Evolutionary conservation across 1,284 basidiomycete species (phyloP), one percentile per base, ranked within the genome.

Genomic region (Ceraceosorus guamensis): DNA sequence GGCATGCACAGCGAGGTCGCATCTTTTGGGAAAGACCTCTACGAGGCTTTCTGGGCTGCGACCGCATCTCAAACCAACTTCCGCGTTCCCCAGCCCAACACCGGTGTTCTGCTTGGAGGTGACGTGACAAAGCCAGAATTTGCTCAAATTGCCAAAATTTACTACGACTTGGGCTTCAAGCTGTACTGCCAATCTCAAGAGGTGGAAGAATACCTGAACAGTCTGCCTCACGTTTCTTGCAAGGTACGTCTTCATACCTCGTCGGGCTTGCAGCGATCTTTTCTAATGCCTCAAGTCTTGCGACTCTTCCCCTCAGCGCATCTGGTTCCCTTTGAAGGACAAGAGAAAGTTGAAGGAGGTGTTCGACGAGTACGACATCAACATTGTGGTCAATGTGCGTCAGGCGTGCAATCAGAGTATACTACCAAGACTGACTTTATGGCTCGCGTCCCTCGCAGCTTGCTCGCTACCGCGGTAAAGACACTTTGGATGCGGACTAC

Each of bases 1-100:
- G 95, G 91, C 93, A 0, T 92, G 89, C 70, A 98, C 95, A 5
- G 93, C 55, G 93, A 98, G 78, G 91, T 98, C 18, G 95, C 95
- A n/a, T 87, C 88, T 64, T 98, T 98, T 76, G 95, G 93, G 48
- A 84, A 85, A 73, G 88, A 96, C 75, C 81, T 97, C 44, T 86
- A 92, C 73, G 95, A 98, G 78, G 95, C 93, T 8, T 97, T 96
- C 79, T 97, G 92, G 93, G 85, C 89, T 6, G 85, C 88, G 7
- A 81, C 91, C 39, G 84, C 88, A 52, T 89, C 86, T 65, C 91
- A 88, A 6, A 93, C 89, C 4, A 90, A 89, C 6, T 95, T 95
- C 83, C 90, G 87, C 76, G 81, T 89, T 52, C 91, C 91, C 16
- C 81, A 81, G 52, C 81, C 84, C n/a, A 83, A 83, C 58, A 88